Base-by-base conservation (phyloP, 176 grass and related monocot species). In the Paspalum vaginatum region DNA sequence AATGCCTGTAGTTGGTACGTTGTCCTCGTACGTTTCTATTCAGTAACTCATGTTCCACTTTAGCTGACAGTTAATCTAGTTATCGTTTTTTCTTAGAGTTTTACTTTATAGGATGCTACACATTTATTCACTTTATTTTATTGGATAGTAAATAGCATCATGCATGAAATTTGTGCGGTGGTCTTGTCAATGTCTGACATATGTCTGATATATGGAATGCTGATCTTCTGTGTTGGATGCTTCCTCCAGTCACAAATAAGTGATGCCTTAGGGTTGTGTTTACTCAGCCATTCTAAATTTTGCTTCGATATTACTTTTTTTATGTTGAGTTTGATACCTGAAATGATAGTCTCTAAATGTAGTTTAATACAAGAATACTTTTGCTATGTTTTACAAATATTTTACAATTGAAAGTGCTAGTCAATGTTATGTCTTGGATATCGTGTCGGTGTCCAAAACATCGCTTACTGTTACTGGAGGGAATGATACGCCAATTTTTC, bases 1-100 rank as follows among this genome's bases (percentile, higher is more conserved):
- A 79, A 98, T 98, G 95, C 92, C 95, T 65, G 89, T 98, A 77
- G 90, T 98, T 81, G 95, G 95, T 98, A 94, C 14, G 83, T 71
- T 84, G 13, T 79, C 40, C 27, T 90, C 78, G 24, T 20, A 39
- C 61, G 81, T 73, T 72, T 87, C 70, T 75, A 80, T 72, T 70
- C 75, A 42, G 57, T 65, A 50, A 16, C 45, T 72, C 20, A n/a
- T 70, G 8, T 42, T 73, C 17, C 10, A 9, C 68, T 49, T 13
- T 76, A 68, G 24, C 7, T 63, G 59, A 58, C 10, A 45, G 13
- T 75, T 46, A 74, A 74, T 48, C 61, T 68, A 8, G 17, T 11
- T 38, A 41, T 20, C 32, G 32, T 53, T 41, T 79, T 11, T 21
- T 21, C 59, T 20, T 47, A 48, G 16, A 68, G 42, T 75, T 70